Evolutionary conservation across 75 land plant species (phyloP), one percentile per base, ranked within the genome.

Genomic region (Selaginella tamariscina): DNA sequence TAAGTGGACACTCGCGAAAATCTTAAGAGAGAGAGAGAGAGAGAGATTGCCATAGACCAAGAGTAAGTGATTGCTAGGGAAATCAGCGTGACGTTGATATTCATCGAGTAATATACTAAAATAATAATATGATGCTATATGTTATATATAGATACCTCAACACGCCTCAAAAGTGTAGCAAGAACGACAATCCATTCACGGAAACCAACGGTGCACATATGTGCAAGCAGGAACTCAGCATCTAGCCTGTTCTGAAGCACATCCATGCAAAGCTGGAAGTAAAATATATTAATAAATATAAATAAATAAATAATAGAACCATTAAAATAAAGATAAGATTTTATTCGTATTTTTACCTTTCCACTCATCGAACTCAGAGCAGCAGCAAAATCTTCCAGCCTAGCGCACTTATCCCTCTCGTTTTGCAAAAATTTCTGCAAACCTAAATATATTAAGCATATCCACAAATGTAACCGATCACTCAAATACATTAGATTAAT

Each of bases 101-200:
- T 28, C 22, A 20, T 9, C 31, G 2, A 65, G 30, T 26, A 24
- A 32, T 21, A 59, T 2, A 8, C 63, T 59, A 27, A 8, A 59
- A 59, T 2, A n/a, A n/a, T 8, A 28, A 64, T 29, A 24, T 66
- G 11, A 33, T 2, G 13, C 24, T 22, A 66, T 66, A 23, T 30
- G 32, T 32, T n/a, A 60, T 60, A 9, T 22, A 29, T 5, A 11
- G 44, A 5, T 2, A 95, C 99, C 92, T 95, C 97, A 23, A 82
- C 65, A 31, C 91, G 86, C 70, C 89, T 83, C 30, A 95, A 72
- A 55, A 95, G 85, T 71, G 99, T 95, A 0, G 99, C 96, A 33
- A 95, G 82, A 26, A 95, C 89, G 49, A 95, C 97, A 65, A 95
- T 88, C 99, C 99, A 95, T 68, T 90, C 99, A 65, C 82, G 88